These are phyloP conservation scores for Kuraishia hungarica DNA, from an alignment of 805 yeast genomes.

Conservation along the genomic window DNA sequence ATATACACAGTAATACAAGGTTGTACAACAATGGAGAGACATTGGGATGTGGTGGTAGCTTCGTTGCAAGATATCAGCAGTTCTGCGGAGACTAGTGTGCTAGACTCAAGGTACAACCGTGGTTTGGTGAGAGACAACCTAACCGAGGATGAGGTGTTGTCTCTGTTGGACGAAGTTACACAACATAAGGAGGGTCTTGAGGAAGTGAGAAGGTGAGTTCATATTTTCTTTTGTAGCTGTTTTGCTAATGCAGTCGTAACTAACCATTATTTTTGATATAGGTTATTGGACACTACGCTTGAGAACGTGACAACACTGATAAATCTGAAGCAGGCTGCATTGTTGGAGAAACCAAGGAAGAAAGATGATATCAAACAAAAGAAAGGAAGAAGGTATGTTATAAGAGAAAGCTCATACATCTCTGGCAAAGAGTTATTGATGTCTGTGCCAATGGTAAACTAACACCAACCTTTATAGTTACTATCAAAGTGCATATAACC, in stretches of 20 bases:
- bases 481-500: slow-evolving; percentile 48
- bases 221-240: slow-evolving; percentile 10
- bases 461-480: slow-evolving; percentile 6
- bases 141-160: slow-evolving; percentile 29
- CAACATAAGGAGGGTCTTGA: slow-evolving; percentile 53
- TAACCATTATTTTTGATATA: slow-evolving; percentile 15
- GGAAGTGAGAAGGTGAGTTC: slow-evolving; percentile 23
- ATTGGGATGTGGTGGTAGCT: slow-evolving; percentile 62
- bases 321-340: slow-evolving; percentile 5
- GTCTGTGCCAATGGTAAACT: background rate
- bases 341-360: slow-evolving; percentile 6
- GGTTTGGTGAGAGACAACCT: slow-evolving; percentile 20
- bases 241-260: background rate
- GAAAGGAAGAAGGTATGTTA: slow-evolving; percentile 16
- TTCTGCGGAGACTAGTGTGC: slow-evolving; percentile 44
- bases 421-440: background rate
- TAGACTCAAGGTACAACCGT: slow-evolving; percentile 31
- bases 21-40: slow-evolving; percentile 34
- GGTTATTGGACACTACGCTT: slow-evolving; percentile 30
- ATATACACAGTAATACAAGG: background rate
- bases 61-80: slow-evolving; percentile 63
- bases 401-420: background rate
- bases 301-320: slow-evolving; percentile 27
- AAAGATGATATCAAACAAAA: slow-evolving; percentile 14
- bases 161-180: slow-evolving; percentile 29